phyloP scores from a whole-genome alignment of 768 basidiomycete species.

The Mycena indigotica region DNA sequence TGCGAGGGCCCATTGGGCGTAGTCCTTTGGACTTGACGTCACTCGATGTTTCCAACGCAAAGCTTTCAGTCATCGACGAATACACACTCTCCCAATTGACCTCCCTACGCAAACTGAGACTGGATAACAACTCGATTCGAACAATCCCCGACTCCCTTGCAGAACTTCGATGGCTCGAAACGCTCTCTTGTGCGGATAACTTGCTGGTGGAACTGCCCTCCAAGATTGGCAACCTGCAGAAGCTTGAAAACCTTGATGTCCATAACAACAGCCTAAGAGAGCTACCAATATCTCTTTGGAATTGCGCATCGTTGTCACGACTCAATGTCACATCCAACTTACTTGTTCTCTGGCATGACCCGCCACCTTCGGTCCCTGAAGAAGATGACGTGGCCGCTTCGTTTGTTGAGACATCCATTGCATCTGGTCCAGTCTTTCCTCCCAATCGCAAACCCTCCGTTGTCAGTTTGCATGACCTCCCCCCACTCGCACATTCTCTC shows the following conservation, averaged over 20 bases:
- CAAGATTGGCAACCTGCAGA: constrained; percentile 74
- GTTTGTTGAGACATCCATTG: constrained; percentile 24
- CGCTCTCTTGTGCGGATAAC: constrained; percentile 90
- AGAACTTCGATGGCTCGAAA: constrained; percentile 66
- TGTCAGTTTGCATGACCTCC: constrained; percentile 29
- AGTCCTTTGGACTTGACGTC: constrained; percentile 64
- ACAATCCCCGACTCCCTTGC: constrained; percentile 83
- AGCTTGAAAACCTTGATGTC: constrained; percentile 76
- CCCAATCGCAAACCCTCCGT: constrained; percentile 37
- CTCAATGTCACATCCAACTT: constrained; percentile 92
- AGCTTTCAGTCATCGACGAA: constrained; percentile 82
- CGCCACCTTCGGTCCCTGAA: constrained; percentile 40
- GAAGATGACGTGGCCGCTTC: constrained; percentile 21
- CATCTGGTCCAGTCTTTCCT: constrained; percentile 23
- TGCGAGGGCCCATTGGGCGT: constrained; percentile 47
- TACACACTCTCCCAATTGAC: constrained; percentile 70
- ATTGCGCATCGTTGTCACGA: constrained; percentile 66
- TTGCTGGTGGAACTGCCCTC: constrained; percentile 74
- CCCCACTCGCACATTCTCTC: constrained; percentile 70
- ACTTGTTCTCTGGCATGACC: constrained; percentile 70
- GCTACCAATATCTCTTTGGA: constrained; percentile 80
- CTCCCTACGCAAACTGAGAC: constrained; percentile 67
- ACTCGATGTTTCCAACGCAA: constrained; percentile 86
- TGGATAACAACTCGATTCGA: constrained; percentile 88
- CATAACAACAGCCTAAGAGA: constrained; percentile 88